phyloP scores from a whole-genome alignment of 2,329 filamentous ascomycete species.

The Xylaria sp. region DNA sequence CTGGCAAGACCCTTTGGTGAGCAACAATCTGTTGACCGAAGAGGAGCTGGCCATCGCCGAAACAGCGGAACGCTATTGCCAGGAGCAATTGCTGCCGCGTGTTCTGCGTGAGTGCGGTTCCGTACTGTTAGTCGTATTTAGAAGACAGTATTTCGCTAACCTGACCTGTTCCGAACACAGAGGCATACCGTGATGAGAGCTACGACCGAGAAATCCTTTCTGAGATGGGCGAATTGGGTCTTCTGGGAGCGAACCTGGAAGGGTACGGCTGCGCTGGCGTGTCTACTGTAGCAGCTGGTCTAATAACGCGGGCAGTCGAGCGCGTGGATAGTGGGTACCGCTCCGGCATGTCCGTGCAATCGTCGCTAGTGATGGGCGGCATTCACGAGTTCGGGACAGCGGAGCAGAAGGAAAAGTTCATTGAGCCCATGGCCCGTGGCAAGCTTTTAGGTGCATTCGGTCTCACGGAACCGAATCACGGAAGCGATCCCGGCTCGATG shows the following conservation, averaged over 20 bases:
- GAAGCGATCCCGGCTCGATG: slow-evolving; percentile 91
- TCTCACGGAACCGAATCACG: slow-evolving; percentile 91
- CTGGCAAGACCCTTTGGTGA: slow-evolving; percentile 88
- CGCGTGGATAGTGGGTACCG: slow-evolving; percentile 91
- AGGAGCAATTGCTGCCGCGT: slow-evolving; percentile 85
- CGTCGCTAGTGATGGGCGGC: slow-evolving; percentile 90
- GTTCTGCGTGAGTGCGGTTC: slow-evolving; percentile 74
- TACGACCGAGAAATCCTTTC: slow-evolving; percentile 86
- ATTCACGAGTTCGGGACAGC: slow-evolving; percentile 88
- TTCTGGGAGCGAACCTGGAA: slow-evolving; percentile 85
- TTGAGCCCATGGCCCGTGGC: slow-evolving; percentile 84
- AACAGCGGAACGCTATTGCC: slow-evolving; percentile 92
- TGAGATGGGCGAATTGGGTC: slow-evolving; percentile 93
- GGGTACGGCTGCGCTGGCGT: slow-evolving; percentile 91
- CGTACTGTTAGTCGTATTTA: not conserved
- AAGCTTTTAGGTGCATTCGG: slow-evolving; percentile 87
- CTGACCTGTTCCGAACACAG: slow-evolving; percentile 29
- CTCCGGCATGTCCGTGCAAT: slow-evolving; percentile 93
- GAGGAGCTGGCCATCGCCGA: slow-evolving; percentile 92
- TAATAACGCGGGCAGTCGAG: slow-evolving; percentile 91
- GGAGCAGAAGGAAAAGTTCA: slow-evolving; percentile 86
- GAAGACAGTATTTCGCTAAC: slow-evolving; percentile 28
- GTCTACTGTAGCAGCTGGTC: slow-evolving; percentile 85
- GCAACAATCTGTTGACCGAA: slow-evolving; percentile 81
- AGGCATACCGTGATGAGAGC: slow-evolving; percentile 76